Percentiles rank a stretch among this genome's conserved stretches.
Conservation (phyloP, 2,329 filamentous ascomycete species). For the Aaosphaeria arxii region DNA sequence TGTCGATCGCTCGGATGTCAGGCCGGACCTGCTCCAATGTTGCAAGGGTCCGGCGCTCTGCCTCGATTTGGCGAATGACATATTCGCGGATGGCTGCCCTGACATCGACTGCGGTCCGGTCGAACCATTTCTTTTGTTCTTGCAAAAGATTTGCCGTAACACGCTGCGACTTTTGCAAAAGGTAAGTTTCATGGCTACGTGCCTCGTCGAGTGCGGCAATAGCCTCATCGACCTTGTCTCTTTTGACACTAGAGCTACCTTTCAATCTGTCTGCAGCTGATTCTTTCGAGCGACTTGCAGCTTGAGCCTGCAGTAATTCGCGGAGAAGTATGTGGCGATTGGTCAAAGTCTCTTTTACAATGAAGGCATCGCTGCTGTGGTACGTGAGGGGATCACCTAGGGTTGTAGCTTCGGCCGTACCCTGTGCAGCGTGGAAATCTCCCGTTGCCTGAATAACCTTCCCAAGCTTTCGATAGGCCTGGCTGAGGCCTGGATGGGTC, state of each 20-base stretch:
- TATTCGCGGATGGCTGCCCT: slow-evolving; percentile 84
- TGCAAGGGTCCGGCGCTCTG: slow-evolving; percentile 85
- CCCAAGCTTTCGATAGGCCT: slow-evolving; percentile 91
- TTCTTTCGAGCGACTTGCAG: slow-evolving; percentile 76
- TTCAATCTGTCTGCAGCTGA: slow-evolving; percentile 87
- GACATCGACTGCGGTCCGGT: slow-evolving; percentile 79
- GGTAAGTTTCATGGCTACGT: slow-evolving; percentile 72
- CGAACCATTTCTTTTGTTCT: slow-evolving; percentile 89
- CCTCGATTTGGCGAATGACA: slow-evolving; percentile 90
- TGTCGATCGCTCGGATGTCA: slow-evolving; percentile 89
- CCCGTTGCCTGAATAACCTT: slow-evolving; percentile 91
- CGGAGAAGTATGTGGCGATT: slow-evolving; percentile 96
- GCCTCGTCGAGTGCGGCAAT: slow-evolving; percentile 88
- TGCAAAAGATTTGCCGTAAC: slow-evolving; percentile 86
- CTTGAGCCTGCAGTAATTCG: slow-evolving; percentile 88
- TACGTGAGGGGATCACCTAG: slow-evolving; percentile 92
- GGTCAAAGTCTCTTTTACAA: slow-evolving; percentile 96
- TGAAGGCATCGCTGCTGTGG: slow-evolving; percentile 92
- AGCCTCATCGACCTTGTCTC: slow-evolving; percentile 98
- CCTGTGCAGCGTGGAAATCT: slow-evolving; percentile 94
- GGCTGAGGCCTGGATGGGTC: slow-evolving; percentile 79
- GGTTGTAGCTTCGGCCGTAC: slow-evolving; percentile 92
- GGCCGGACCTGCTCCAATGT: slow-evolving; percentile 91
- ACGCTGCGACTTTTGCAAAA: slow-evolving; percentile 80
- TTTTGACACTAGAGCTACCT: slow-evolving; percentile 77